These are phyloP conservation scores for Globisporangium irregulare DNA, from an alignment of 352 stramenopile genomes.

Conservation along the genomic window DNA sequence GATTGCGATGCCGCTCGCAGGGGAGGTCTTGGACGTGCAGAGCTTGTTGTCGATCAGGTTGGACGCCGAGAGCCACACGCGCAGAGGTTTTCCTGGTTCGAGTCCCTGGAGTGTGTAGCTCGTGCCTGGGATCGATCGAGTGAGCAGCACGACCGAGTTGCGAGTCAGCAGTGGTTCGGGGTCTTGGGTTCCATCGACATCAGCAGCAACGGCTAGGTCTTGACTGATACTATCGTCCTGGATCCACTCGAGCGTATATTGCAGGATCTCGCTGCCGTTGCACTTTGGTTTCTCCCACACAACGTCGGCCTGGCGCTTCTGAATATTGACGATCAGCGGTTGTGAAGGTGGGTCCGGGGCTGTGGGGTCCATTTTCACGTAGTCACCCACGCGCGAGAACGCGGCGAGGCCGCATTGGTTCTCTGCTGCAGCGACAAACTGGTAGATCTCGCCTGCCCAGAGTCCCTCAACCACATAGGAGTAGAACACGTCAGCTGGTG, in stretches of 20 bases:
- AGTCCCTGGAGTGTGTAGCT: conserved; percentile 40
- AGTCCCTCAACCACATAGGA: conserved; percentile 40
- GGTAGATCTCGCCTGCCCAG: conserved; percentile 70
- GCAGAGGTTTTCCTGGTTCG: conserved; percentile 33
- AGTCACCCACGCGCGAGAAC: conserved; percentile 67
- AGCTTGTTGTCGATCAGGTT: conserved; percentile 66
- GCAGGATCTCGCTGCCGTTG: conserved; percentile 70
- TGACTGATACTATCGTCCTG: conserved; percentile 19
- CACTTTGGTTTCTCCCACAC: conserved; percentile 55
- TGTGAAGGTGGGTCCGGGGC: conserved; percentile 43
- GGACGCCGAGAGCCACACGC: conserved; percentile 49
- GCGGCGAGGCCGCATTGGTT: conserved; percentile 62
- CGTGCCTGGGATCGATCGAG: conserved; percentile 49
- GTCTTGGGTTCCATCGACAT: neutral
- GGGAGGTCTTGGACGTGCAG: conserved; percentile 41
- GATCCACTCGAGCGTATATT: conserved; percentile 60
- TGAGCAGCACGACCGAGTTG: conserved; percentile 31
- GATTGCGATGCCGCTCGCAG: conserved; percentile 23
- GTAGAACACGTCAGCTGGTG: conserved; percentile 11
- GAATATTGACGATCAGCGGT: conserved; percentile 34
- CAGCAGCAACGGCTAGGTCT: too few relatives aligned
- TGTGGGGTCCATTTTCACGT: conserved; percentile 66
- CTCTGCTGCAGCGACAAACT: conserved; percentile 64
- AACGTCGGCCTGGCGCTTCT: conserved; percentile 38
- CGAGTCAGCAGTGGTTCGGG: neutral